Evolutionary conservation across 345 rosid genomes (phyloP).

Genomic region (Eucalyptus marginata): DNA sequence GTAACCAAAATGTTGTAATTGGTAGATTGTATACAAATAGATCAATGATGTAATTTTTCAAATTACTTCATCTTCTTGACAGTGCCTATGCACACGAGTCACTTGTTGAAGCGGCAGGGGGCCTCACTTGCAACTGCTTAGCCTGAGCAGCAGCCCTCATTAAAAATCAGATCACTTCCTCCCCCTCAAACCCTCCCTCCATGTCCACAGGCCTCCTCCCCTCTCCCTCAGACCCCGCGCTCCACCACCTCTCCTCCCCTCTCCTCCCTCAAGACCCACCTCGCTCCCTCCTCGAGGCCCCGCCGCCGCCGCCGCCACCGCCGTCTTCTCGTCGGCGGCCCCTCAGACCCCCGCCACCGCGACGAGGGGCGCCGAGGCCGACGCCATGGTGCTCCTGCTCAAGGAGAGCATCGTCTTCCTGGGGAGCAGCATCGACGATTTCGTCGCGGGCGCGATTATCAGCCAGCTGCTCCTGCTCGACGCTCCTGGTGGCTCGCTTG

Average conservation of each 20-base stretch:
- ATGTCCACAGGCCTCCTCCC: neutral
- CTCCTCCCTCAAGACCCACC: constrained; percentile 6
- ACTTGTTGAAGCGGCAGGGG: neutral
- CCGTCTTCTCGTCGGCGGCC: neutral
- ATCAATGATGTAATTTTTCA: neutral
- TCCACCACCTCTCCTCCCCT: neutral
- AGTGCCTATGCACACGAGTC: rapidly evolving
- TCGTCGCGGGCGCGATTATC: constrained; percentile 75
- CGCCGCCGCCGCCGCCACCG: constrained; percentile 24
- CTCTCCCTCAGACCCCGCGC: constrained; percentile 7
- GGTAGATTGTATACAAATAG: neutral
- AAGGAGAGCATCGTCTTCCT: constrained; percentile 78
- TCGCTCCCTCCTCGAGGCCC: neutral
- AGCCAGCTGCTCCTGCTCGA: constrained; percentile 81
- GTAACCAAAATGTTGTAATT: too few species aligned
- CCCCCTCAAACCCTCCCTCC: neutral
- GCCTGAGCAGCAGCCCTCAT: too few species aligned
- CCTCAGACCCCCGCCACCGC: constrained; percentile 58
- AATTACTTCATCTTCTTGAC: neutral
- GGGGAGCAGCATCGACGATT: constrained; percentile 67
- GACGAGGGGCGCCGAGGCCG: constrained; percentile 62
- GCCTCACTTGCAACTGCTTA: too few species aligned
- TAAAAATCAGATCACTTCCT: neutral
- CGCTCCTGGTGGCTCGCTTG: constrained; percentile 37
- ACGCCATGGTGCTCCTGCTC: constrained; percentile 80